phyloP scores from a whole-genome alignment of 129 eudicot genomes.

The Kitagawia praeruptora region DNA sequence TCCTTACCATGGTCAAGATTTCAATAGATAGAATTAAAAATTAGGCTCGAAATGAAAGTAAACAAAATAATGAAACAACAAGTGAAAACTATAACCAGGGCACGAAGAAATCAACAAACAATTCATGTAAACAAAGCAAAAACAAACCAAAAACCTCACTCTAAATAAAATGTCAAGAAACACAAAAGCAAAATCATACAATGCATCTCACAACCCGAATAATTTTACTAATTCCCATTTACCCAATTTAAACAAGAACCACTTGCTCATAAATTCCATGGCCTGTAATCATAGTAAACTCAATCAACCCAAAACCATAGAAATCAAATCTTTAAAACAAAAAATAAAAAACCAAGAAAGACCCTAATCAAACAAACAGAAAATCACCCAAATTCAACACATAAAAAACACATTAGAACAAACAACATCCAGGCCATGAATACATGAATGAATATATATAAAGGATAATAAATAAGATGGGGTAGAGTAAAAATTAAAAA shows the following conservation, averaged over 20 bases:
- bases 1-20: conserved; percentile 6
- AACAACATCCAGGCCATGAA: not conserved
- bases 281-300: not conserved
- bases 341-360: not conserved
- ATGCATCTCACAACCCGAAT: not conserved
- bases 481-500: not conserved
- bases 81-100: not conserved
- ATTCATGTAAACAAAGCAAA: too few species aligned
- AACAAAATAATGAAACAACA: not conserved
- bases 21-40: not conserved
- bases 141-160: not conserved
- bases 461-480: not conserved
- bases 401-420: not conserved
- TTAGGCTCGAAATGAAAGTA: not conserved
- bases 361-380: not conserved
- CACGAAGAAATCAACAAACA: not conserved
- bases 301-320: not conserved
- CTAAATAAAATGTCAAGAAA: not conserved
- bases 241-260: not conserved
- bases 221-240: not conserved
- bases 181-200: not conserved
- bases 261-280: not conserved
- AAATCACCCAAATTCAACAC: not conserved
- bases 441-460: not conserved
- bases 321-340: not conserved